Evolutionary conservation across 306 rosid genomes (phyloP).

Genomic region (Psophocarpus tetragonolobus): DNA sequence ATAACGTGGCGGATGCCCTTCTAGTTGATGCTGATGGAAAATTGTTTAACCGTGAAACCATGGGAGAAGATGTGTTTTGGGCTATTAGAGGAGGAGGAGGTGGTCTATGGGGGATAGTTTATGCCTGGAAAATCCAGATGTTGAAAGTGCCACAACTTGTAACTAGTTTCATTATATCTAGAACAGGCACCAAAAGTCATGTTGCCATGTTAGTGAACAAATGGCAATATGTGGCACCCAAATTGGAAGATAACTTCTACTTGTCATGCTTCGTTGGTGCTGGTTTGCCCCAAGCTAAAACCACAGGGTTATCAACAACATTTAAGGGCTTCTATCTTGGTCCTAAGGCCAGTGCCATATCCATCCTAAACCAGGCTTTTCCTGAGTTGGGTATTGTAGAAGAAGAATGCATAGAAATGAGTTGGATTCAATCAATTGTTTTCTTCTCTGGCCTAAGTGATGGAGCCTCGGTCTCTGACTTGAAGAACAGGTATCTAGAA

Average conservation of each 20-base stretch:
- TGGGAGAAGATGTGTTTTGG: conserved; percentile 95
- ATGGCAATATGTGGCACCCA: conserved; percentile 76
- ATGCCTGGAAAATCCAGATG: conserved; percentile 74
- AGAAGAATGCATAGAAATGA: conserved; percentile 68
- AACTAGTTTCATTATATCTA: conserved; percentile 51
- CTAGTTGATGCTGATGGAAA: conserved; percentile 58
- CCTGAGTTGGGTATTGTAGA: conserved; percentile 49
- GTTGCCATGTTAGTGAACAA: conserved; percentile 51
- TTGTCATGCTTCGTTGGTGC: conserved; percentile 71
- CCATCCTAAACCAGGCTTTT: conserved; percentile 43
- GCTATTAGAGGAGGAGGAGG: conserved; percentile 90
- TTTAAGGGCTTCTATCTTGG: conserved; percentile 65
- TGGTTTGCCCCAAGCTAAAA: conserved; percentile 53
- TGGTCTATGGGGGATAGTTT: conserved; percentile 72
- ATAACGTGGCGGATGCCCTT: conserved; percentile 67
- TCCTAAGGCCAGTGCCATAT: conserved; percentile 36
- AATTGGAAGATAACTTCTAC: conserved; percentile 55
- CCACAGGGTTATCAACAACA: conserved; percentile 50
- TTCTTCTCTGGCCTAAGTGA: conserved; percentile 62
- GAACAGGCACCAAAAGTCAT: conserved; percentile 46
- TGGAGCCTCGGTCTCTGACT: conserved; percentile 48
- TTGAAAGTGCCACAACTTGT: conserved; percentile 54
- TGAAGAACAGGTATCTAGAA: conserved; percentile 49
- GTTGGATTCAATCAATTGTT: conserved; percentile 71
- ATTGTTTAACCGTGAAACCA: conserved; percentile 46